phyloP scores from a whole-genome alignment of 2,329 filamentous ascomycete genomes.

The Fusarium coicis region DNA sequence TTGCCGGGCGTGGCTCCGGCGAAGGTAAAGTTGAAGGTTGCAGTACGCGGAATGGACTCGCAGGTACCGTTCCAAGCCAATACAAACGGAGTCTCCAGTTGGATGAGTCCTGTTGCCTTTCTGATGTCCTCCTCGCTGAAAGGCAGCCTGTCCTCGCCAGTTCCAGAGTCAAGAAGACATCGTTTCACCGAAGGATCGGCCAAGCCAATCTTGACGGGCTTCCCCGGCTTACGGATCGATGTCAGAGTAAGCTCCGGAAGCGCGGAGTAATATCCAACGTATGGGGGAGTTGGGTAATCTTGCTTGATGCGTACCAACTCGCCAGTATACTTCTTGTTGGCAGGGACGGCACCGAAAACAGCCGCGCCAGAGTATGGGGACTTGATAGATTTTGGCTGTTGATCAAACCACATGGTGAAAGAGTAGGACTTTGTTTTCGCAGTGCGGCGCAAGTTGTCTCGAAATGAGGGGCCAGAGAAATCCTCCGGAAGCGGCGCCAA shows the following conservation, averaged over 20 bases:
- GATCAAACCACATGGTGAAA: not conserved
- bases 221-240: not conserved
- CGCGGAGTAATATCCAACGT: not conserved
- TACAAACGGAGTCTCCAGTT: not conserved
- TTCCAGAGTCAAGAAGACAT: not conserved
- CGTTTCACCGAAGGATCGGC: not conserved
- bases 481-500: not conserved
- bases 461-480: not conserved
- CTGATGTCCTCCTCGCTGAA: not conserved
- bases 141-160: not conserved
- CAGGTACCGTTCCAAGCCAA: not conserved
- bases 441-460: not conserved
- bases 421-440: not conserved
- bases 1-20: not conserved
- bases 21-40: not conserved
- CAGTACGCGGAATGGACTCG: not conserved
- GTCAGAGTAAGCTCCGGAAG: not conserved
- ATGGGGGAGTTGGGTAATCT: not conserved
- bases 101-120: not conserved
- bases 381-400: not conserved
- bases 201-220: not conserved
- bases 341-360: not conserved
- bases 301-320: not conserved
- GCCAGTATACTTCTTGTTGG: not conserved
- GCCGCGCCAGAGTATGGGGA: not conserved